phyloP scores from a whole-genome alignment of 345 rosid genomes.

The Litchi chinensis region DNA sequence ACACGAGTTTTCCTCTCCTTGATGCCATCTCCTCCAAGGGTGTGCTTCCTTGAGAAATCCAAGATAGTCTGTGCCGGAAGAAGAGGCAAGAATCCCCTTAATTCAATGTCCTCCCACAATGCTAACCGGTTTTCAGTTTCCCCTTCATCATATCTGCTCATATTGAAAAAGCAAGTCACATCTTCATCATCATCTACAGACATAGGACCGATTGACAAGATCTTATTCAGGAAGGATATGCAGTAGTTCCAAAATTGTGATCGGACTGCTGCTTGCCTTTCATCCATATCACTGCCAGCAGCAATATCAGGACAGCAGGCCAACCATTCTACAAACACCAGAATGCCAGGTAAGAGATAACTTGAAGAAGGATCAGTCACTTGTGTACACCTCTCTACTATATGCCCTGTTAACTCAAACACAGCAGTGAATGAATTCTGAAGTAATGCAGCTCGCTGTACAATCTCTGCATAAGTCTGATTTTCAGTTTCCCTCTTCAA shows the following conservation, averaged over 20 bases:
- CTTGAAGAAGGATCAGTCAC: conserved; percentile 75
- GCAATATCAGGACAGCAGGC: conserved; percentile 87
- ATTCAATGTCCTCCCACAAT: conserved; percentile 90
- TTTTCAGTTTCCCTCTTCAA: conserved; percentile 73
- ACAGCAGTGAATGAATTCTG: conserved; percentile 82
- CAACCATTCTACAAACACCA: conserved; percentile 92
- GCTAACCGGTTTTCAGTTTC: conserved; percentile 89
- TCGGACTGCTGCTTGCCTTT: conserved; percentile 61
- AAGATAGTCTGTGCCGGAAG: conserved; percentile 85
- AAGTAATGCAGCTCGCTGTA: conserved; percentile 83
- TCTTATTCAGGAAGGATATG: conserved; percentile 66
- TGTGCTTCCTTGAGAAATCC: conserved; percentile 76
- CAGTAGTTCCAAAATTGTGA: conserved; percentile 72
- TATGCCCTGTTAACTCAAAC: conserved; percentile 69
- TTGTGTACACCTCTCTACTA: conserved; percentile 63
- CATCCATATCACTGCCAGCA: conserved; percentile 63
- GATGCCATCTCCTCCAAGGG: conserved; percentile 58
- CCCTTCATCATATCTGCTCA: conserved; percentile 90
- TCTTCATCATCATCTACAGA: conserved; percentile 69
- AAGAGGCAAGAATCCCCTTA: conserved; percentile 89
- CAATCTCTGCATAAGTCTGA: conserved; percentile 87
- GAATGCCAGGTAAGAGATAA: conserved; percentile 74
- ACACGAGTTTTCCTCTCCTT: conserved; percentile 73
- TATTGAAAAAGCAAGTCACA: conserved; percentile 78
- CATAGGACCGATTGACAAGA: conserved; percentile 50